A percentile compares a stretch with the other conserved stretches of the same genome.
Evolutionary conservation across 106 monocot genomes (phyloP).

Genomic region (Narthecium ossifragum): DNA sequence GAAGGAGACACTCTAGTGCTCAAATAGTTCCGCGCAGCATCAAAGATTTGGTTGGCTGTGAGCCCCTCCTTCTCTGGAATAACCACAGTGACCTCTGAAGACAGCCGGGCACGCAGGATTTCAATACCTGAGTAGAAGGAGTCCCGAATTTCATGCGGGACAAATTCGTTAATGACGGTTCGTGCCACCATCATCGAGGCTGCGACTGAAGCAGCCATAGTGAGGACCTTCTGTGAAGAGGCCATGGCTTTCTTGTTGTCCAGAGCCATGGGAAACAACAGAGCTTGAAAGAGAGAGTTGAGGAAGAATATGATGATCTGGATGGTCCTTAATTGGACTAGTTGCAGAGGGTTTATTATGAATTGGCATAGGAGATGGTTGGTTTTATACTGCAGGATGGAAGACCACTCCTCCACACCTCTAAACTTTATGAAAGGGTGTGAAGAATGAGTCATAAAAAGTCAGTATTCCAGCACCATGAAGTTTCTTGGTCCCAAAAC

Average conservation of each 20-base stretch:
- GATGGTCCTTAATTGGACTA: too few species aligned
- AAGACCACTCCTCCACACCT: too few species aligned
- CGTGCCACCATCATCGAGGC: conserved; percentile 19
- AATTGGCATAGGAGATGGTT: too few species aligned
- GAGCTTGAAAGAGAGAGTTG: too few species aligned
- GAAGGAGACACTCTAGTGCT: conserved; percentile 10
- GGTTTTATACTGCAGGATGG: too few species aligned
- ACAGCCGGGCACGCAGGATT: conserved; percentile 5
- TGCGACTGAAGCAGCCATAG: conserved; percentile 24
- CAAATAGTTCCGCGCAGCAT: conserved; percentile 16
- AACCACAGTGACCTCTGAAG: conserved; percentile 19
- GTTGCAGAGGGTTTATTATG: too few species aligned
- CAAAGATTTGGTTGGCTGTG: conserved; percentile 20
- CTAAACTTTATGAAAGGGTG: too few species aligned
- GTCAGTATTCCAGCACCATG: too few species aligned
- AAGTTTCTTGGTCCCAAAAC: too few species aligned
- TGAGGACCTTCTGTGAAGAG: conserved; percentile 10
- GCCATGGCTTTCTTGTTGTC: neutral
- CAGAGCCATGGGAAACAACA: neutral
- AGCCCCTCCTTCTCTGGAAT: conserved; percentile 21
- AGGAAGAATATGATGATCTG: too few species aligned
- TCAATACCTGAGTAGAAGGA: conserved; percentile 4
- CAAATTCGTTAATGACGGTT: conserved; percentile 22
- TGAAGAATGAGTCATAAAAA: too few species aligned
- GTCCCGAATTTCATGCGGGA: conserved; percentile 20